phyloP scores from a whole-genome alignment of 2,329 filamentous ascomycete genomes.

The Claviceps cyperi region DNA sequence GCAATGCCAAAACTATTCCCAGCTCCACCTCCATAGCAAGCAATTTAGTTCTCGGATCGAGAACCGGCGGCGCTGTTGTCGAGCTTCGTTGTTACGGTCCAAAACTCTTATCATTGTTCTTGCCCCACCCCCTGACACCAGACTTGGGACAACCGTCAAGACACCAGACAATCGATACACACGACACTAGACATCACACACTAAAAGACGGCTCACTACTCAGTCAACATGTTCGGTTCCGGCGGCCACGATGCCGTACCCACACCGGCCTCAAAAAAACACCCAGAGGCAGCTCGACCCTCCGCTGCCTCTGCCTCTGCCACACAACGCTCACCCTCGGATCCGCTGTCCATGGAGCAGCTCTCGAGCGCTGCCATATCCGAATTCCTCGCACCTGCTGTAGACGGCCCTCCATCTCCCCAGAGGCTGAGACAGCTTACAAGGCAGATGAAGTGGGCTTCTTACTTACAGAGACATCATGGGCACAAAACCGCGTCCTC shows the following conservation, averaged over 20 bases:
- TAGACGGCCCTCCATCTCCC: constrained; percentile 47
- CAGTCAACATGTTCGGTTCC: constrained; percentile 7
- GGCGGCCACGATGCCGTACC: constrained; percentile 11
- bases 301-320: constrained; percentile 4
- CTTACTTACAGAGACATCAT: constrained; percentile 21
- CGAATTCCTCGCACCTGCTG: constrained; percentile 40
- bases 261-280: constrained; percentile 4
- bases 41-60: constrained; percentile 6
- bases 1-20: constrained; percentile 4
- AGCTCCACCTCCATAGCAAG: constrained; percentile 1
- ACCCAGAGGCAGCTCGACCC: constrained; percentile 5
- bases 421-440: constrained; percentile 43
- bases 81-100: neutral
- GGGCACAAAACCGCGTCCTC: constrained; percentile 32
- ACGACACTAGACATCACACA: too few relatives aligned
- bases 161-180: too few relatives aligned
- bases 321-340: constrained; percentile 5
- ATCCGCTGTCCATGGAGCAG: constrained; percentile 9
- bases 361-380: constrained; percentile 12
- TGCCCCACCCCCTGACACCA: constrained; percentile 2
- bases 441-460: constrained; percentile 42
- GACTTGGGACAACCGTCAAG: too few relatives aligned
- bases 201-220: neutral
- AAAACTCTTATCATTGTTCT: constrained; percentile 5
- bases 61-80: neutral